These are phyloP conservation scores for Pseudozyma flocculosa DNA, from an alignment of 1,284 basidiomycete species.

Conservation along the genomic window DNA sequence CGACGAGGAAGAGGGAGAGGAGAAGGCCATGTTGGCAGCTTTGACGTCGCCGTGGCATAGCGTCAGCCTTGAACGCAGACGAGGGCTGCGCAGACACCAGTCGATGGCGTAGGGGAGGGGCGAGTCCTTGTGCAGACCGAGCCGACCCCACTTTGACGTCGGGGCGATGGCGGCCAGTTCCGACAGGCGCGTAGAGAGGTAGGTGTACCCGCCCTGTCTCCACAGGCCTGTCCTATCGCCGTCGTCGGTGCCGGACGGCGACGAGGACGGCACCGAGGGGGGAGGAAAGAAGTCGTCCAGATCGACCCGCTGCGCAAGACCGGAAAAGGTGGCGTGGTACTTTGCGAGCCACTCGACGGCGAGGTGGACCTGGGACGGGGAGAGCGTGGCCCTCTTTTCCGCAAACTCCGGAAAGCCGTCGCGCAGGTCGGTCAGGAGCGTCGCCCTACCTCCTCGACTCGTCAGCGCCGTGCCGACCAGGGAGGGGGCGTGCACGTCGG, in stretches of 20 bases:
- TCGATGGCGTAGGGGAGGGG: slow-evolving; percentile 15
- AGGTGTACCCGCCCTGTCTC: slow-evolving; percentile 36
- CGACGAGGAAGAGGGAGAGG: background rate
- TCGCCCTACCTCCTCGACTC: too few species aligned
- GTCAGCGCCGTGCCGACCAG: too few species aligned
- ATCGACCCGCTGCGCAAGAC: slow-evolving; percentile 2
- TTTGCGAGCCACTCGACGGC: slow-evolving; percentile 23
- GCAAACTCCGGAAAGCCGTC: slow-evolving; percentile 9
- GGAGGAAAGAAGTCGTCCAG: background rate
- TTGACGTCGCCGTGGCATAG: slow-evolving; percentile 45
- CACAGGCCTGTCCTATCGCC: slow-evolving; percentile 24
- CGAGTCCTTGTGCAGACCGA: slow-evolving; percentile 17
- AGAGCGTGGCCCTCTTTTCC: slow-evolving; percentile 17
- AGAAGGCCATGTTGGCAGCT: slow-evolving; percentile 39
- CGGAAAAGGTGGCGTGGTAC: slow-evolving; percentile 22
- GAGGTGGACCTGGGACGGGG: slow-evolving; percentile 8
- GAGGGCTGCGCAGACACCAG: slow-evolving; percentile 23
- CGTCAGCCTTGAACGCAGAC: slow-evolving; percentile 3
- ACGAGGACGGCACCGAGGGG: slow-evolving; percentile 3
- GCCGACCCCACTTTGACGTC: slow-evolving; percentile 7
- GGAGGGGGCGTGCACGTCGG: too few species aligned
- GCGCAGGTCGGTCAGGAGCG: slow-evolving; percentile 15
- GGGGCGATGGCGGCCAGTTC: slow-evolving; percentile 20
- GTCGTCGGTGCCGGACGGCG: slow-evolving; percentile 1
- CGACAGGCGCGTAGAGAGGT: slow-evolving; percentile 15